Evolutionary conservation across 2,329 filamentous ascomycete species (phyloP), one percentile per base, ranked within the genome.

Genomic region (Epichloe baconii): DNA sequence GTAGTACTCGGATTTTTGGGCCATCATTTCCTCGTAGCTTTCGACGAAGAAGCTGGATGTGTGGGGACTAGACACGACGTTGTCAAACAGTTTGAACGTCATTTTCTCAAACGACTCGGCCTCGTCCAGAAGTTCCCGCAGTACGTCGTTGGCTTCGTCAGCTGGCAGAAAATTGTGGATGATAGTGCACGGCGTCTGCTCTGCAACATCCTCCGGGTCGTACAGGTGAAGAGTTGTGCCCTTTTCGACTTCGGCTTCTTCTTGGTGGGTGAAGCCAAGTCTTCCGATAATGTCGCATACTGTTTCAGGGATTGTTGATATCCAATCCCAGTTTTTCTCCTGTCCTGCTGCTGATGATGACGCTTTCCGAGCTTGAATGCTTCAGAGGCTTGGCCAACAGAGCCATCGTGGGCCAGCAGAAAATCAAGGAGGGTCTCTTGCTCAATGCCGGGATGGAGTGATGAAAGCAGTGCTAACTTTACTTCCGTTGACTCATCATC

Each of bases 131-230:
- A 97, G 74, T 64, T 97, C 90, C 35, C 67, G 65, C 1, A 97
- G 72, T 12, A 98, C 73, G 1, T 76, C 73, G 56, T 88, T 84
- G 40, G 93, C 91, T 53, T 86, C 75, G 2, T 82, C 72, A 0
- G 74, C 34, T 0, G 88, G 82, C 0, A 98, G 73, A 59, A 97
- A 96, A 61, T 95, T 93, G 67, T 95, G 89, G 51, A 96, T 82
- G 57, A 97, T 86, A 11, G 87, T 90, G 68, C 90, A 96, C 1
- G 93, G 89, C 0, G 91, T 95, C 62, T 95, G 79, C 23, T 79
- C 75, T 47, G 87, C 85, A 44, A 97, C 80, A 59, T 95, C 89
- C 40, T 80, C 73, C 0, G 90, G 86, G 42, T 86, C 81, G 66
- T 86, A 97, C 0, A 97, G 73, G 62, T 91, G 86, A 2, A 97